Evolutionary conservation across 1,284 basidiomycete genomes (phyloP).

Genomic region (Leucoagaricus sp.): DNA sequence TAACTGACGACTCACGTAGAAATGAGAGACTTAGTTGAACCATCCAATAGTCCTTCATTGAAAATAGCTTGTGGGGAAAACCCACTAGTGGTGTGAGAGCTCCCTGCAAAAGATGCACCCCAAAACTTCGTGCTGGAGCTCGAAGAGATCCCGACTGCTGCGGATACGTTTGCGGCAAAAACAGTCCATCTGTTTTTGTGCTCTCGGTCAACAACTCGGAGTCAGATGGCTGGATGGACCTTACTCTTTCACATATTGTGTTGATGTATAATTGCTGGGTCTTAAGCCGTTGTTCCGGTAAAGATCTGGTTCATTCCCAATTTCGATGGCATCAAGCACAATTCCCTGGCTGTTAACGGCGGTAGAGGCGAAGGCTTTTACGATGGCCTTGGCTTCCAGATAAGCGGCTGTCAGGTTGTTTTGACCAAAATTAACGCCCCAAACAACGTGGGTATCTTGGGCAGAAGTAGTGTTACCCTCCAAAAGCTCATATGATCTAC

Average conservation of each 20-base stretch:
- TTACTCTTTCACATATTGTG: slow-evolving; percentile 57
- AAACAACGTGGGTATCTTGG: slow-evolving; percentile 59
- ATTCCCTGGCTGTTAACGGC: slow-evolving; percentile 47
- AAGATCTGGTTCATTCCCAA: slow-evolving; percentile 68
- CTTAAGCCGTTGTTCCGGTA: slow-evolving; percentile 54
- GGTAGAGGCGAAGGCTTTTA: slow-evolving; percentile 49
- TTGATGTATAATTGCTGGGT: slow-evolving; percentile 42
- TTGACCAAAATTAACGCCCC: slow-evolving; percentile 67
- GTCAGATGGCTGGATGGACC: no score
- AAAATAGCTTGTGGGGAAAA: slow-evolving; percentile 62
- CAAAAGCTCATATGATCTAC: no score
- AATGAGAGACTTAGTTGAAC: slow-evolving; percentile 41
- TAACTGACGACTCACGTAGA: slow-evolving; percentile 36
- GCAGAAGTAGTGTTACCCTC: not conserved
- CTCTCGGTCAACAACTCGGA: not conserved
- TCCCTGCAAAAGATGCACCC: slow-evolving; percentile 54
- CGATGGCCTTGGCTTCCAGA: slow-evolving; percentile 58
- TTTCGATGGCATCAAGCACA: slow-evolving; percentile 55
- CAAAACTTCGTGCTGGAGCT: slow-evolving; percentile 47
- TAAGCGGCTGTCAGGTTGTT: slow-evolving; percentile 59
- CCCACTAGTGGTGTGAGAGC: slow-evolving; percentile 41
- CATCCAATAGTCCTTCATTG: slow-evolving; percentile 40
- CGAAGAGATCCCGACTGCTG: slow-evolving; percentile 27
- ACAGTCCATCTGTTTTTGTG: slow-evolving; percentile 32
- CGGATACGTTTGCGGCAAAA: slow-evolving; percentile 37